Percentiles rank a stretch among this genome's conserved stretches.
Evolutionary conservation across 2,329 filamentous ascomycete genomes (phyloP).

Genomic region (Ophioceras dolichostomum): DNA sequence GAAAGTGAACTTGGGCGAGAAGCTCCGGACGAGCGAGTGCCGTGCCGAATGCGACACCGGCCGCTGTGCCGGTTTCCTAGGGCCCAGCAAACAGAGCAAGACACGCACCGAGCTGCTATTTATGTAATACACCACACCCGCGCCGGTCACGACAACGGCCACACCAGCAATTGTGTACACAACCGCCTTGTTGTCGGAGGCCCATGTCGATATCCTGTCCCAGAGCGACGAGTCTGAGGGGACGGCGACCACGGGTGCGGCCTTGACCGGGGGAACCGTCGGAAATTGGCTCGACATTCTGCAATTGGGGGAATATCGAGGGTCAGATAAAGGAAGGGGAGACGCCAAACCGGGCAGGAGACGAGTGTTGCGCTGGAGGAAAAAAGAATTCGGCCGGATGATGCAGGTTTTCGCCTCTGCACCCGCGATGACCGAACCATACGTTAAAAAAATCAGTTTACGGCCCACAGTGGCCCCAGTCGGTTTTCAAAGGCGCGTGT

Average conservation of each 20-base stretch:
- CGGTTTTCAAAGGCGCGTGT: too few species aligned
- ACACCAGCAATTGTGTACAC: constrained; percentile 96
- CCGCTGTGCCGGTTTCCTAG: not conserved
- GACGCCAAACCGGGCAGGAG: too few species aligned
- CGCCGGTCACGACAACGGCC: constrained; percentile 80
- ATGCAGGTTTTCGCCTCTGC: too few species aligned
- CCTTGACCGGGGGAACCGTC: constrained; percentile 32
- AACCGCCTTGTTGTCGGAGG: constrained; percentile 86
- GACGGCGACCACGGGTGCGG: constrained; percentile 31
- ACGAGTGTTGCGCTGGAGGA: too few species aligned
- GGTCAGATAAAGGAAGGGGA: constrained; percentile 6
- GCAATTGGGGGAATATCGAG: constrained; percentile 8
- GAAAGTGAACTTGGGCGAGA: not conserved
- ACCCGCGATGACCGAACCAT: constrained; percentile 7
- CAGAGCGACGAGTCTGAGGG: constrained; percentile 59
- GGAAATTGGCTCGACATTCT: constrained; percentile 20
- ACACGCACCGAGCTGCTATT: constrained; percentile 42
- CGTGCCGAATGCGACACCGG: not conserved
- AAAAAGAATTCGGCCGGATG: too few species aligned
- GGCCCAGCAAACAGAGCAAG: not conserved
- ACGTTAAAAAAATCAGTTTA: constrained; percentile 15
- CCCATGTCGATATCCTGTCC: constrained; percentile 87
- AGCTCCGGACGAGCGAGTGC: not conserved
- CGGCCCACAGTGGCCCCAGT: too few species aligned
- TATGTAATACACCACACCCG: constrained; percentile 88